Percentiles rank a stretch among this genome's conserved stretches.
These are phyloP conservation scores for Yamadazyma diddensiae DNA, from an alignment of 1,139 yeast species.

Conservation along the genomic window DNA sequence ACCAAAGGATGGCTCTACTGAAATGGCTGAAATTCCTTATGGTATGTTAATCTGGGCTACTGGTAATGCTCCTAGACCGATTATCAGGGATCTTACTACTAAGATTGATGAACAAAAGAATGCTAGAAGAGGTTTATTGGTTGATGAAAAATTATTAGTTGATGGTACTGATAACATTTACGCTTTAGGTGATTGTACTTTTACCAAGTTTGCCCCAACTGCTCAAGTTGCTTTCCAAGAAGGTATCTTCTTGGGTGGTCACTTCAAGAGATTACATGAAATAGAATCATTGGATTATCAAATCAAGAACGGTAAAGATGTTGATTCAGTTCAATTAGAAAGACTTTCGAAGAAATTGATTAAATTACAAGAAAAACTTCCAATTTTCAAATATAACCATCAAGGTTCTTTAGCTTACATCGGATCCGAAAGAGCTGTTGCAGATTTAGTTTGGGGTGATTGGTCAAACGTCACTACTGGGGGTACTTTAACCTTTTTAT, in stretches of 20 bases:
- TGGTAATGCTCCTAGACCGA: slow-evolving; percentile 87
- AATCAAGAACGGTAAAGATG: slow-evolving; percentile 24
- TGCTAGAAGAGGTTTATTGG: slow-evolving; percentile 86
- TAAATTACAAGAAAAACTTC: slow-evolving; percentile 45
- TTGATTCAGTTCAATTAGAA: slow-evolving; percentile 33
- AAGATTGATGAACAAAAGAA: slow-evolving; percentile 79
- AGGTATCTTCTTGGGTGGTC: slow-evolving; percentile 75
- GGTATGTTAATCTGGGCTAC: slow-evolving; percentile 97
- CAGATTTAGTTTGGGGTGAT: slow-evolving; percentile 86
- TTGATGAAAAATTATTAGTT: slow-evolving; percentile 78
- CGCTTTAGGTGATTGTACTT: slow-evolving; percentile 93
- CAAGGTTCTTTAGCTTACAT: slow-evolving; percentile 78
- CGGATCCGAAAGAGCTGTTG: slow-evolving; percentile 92
- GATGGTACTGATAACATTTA: slow-evolving; percentile 82
- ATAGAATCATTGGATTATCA: slow-evolving; percentile 57
- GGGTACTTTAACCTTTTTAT: slow-evolving; percentile 81
- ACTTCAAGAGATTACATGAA: slow-evolving; percentile 66
- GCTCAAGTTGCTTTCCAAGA: slow-evolving; percentile 98
- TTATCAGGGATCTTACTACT: slow-evolving; percentile 64
- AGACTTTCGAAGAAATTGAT: slow-evolving; percentile 39
- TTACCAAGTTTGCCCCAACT: slow-evolving; percentile 89
- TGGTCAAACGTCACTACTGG: slow-evolving; percentile 79
- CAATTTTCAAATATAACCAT: slow-evolving; percentile 61
- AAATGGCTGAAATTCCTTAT: slow-evolving; percentile 65
- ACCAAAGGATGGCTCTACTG: slow-evolving; percentile 55